Conservation (phyloP, 192 early-diverging fungal genomes). For the Coemansia sp. region DNA sequence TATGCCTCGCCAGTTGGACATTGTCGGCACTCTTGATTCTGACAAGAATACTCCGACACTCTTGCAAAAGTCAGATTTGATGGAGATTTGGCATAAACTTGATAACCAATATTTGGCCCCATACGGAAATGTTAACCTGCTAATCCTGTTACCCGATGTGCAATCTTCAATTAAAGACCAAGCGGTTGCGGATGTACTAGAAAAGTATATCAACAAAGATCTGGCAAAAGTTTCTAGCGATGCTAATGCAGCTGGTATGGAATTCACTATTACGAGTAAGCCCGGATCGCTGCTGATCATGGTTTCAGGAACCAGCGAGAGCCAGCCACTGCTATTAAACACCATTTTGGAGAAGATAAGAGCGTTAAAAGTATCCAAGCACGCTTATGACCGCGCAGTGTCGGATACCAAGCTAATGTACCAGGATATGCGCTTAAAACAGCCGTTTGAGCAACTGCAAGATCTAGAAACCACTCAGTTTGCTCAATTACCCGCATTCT, state of each 20-base stretch:
- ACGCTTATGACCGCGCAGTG: neutral
- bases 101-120: constrained; percentile 89
- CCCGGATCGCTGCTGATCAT: neutral
- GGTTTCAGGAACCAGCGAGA: constrained; percentile 1
- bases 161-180: neutral
- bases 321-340: neutral
- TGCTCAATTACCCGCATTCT: neutral
- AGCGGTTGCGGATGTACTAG: neutral
- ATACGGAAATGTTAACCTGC: constrained; percentile 52
- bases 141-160: neutral
- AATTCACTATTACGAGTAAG: neutral
- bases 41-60: constrained; percentile 1
- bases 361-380: neutral
- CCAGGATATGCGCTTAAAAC: neutral
- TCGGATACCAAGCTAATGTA: neutral
- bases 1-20: neutral
- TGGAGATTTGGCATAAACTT: constrained; percentile 84
- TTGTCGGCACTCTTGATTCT: neutral
- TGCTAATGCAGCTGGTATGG: neutral
- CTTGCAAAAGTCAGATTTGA: constrained; percentile 7
- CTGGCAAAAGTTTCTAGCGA: neutral
- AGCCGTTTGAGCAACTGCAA: neutral
- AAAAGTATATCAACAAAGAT: neutral
- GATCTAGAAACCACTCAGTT: neutral
- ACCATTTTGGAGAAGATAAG: neutral